Conservation (phyloP, 306 rosid species). For the Senna tora region DNA sequence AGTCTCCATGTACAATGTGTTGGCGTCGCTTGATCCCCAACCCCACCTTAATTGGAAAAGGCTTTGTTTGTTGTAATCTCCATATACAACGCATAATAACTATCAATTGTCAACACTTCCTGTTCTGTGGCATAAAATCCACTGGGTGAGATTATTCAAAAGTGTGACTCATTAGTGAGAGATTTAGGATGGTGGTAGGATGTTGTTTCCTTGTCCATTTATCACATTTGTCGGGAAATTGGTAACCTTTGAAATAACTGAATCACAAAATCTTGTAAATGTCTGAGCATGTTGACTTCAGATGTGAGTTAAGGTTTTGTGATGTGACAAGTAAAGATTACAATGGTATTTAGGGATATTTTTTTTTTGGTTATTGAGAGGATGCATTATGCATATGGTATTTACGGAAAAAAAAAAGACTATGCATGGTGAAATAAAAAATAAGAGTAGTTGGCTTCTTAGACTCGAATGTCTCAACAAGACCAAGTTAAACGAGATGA, state of each 20-base stretch:
- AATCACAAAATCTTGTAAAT: slow-evolving; percentile 7
- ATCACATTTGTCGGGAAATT: not conserved
- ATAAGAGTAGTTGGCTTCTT: not conserved
- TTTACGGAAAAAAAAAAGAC: no score
- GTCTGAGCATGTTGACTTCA: slow-evolving; percentile 9
- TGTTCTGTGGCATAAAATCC: slow-evolving; percentile 7
- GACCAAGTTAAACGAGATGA: not conserved
- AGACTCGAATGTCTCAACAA: not conserved
- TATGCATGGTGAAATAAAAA: not conserved
- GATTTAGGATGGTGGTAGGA: not conserved
- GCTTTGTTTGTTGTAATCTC: no score
- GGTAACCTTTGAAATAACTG: not conserved
- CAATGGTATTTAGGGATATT: not conserved
- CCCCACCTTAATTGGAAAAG: no score
- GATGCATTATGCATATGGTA: no score
- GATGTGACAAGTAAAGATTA: not conserved
- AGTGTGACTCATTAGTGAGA: not conserved
- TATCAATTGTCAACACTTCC: not conserved
- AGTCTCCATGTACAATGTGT: slow-evolving; percentile 7
- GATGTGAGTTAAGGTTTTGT: slow-evolving; percentile 20
- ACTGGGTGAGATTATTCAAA: slow-evolving; percentile 3
- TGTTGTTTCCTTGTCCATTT: not conserved
- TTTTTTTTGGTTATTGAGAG: not conserved
- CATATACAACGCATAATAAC: not conserved
- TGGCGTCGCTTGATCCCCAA: no score